These are phyloP conservation scores for Verticillium nonalfalfae DNA, from an alignment of 2,329 filamentous ascomycete genomes.

Conservation along the genomic window DNA sequence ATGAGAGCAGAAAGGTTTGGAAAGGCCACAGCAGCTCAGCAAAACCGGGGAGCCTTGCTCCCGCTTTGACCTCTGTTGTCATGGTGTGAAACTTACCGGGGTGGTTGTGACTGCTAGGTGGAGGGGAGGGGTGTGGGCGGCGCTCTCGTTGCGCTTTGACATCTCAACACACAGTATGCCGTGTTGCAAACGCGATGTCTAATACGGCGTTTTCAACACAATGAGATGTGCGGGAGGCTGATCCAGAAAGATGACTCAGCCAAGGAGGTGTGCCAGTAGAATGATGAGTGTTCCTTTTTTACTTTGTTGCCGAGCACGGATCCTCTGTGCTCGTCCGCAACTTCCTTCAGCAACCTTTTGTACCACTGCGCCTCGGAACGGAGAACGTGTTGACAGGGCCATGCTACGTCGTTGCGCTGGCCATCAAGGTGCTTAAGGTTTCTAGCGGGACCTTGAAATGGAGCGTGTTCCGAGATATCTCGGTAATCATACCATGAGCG, in stretches of 20 bases:
- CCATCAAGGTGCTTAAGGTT: background rate
- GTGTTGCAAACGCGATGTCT: background rate
- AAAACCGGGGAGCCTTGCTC: background rate
- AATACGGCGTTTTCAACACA: background rate
- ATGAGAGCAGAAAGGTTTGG: background rate
- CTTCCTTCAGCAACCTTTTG: background rate
- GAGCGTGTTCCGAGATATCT: background rate
- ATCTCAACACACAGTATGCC: background rate
- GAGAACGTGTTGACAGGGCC: background rate
- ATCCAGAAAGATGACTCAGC: background rate
- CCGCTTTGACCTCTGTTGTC: background rate
- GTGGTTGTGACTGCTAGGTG: background rate
- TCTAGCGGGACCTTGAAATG: background rate
- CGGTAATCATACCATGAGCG: background rate
- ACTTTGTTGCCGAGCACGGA: background rate
- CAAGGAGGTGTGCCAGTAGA: background rate
- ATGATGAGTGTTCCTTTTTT: background rate
- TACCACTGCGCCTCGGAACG: background rate
- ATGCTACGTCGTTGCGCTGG: background rate
- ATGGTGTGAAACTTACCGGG: background rate
- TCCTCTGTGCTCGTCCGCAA: background rate
- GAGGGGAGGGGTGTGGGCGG: background rate
- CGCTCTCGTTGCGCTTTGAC: background rate
- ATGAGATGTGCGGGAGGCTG: background rate
- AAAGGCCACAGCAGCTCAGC: background rate